phyloP scores from a whole-genome alignment of 768 basidiomycete genomes.

The Leccinum sublutescens region DNA sequence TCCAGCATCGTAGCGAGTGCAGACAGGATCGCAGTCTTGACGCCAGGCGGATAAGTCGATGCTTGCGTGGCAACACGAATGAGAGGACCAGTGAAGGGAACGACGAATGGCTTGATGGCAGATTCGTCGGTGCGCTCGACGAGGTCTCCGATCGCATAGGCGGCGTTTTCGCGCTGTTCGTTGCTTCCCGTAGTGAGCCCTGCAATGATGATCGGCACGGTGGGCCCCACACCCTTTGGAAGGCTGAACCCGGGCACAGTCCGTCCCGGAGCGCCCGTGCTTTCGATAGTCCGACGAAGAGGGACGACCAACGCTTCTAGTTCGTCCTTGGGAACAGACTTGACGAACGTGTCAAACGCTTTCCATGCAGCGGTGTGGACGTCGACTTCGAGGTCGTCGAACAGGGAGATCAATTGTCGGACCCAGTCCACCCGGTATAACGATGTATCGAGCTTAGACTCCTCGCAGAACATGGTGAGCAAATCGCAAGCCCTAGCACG shows the following conservation, averaged over 20 bases:
- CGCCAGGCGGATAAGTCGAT: conserved; percentile 85
- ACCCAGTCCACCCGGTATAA: conserved; percentile 95
- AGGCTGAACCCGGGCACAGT: conserved; percentile 84
- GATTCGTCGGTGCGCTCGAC: conserved; percentile 82
- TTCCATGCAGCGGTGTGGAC: conserved; percentile 83
- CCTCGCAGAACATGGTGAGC: conserved; percentile 82
- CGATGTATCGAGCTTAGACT: conserved; percentile 75
- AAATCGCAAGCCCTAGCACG: conserved; percentile 78
- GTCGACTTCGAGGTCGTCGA: conserved; percentile 73
- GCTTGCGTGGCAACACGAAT: conserved; percentile 93
- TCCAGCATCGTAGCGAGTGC: conserved; percentile 85
- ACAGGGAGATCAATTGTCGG: conserved; percentile 76
- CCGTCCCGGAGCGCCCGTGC: conserved; percentile 72
- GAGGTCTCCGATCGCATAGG: conserved; percentile 94
- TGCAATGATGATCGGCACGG: conserved; percentile 85
- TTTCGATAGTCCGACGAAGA: conserved; percentile 84
- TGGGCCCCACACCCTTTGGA: conserved; percentile 78
- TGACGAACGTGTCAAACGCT: conserved; percentile 85
- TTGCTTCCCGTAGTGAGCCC: conserved; percentile 94
- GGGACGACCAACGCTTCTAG: conserved; percentile 88
- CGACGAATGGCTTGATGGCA: conserved; percentile 93
- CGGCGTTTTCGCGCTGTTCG: conserved; percentile 93
- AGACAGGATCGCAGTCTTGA: conserved; percentile 87
- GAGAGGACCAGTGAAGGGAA: conserved; percentile 92
- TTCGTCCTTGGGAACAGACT: conserved; percentile 89